phyloP scores from a whole-genome alignment of 192 early-diverging fungal species.

The Coemansia sp. region DNA sequence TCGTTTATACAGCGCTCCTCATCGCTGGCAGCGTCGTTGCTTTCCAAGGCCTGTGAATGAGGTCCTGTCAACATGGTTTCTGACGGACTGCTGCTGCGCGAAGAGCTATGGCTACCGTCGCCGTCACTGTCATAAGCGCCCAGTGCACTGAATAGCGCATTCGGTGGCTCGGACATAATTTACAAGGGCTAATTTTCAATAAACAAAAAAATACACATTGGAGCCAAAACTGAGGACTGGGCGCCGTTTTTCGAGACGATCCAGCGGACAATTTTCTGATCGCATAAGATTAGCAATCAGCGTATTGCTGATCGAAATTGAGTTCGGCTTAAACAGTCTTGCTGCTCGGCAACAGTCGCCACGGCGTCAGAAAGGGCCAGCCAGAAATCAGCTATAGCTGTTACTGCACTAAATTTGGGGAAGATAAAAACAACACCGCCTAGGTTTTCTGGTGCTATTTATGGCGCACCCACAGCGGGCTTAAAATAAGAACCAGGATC shows the following conservation, averaged over 20 bases:
- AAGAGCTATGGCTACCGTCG: slow-evolving; percentile 8
- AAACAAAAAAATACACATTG: too few relatives aligned
- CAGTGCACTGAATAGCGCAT: slow-evolving; percentile 34
- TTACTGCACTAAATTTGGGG: too few relatives aligned
- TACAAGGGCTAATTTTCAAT: background rate
- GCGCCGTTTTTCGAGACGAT: background rate
- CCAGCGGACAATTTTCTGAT: background rate
- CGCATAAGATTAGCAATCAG: background rate
- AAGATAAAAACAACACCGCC: too few relatives aligned
- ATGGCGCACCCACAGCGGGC: too few relatives aligned
- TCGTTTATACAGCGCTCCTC: too few relatives aligned
- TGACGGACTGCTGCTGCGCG: background rate
- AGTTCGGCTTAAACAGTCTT: too few relatives aligned
- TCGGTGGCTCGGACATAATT: slow-evolving; percentile 22
- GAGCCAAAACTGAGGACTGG: too few relatives aligned
- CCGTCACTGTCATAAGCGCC: slow-evolving; percentile 40
- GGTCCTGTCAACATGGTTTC: background rate
- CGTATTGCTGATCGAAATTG: background rate
- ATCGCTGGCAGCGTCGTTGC: background rate
- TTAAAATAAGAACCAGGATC: too few relatives aligned
- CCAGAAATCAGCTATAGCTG: too few relatives aligned
- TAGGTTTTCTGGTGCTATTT: too few relatives aligned
- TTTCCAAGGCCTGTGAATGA: background rate
- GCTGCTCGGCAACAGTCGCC: too few relatives aligned
- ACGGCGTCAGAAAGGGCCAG: too few relatives aligned